Base-by-base conservation (phyloP, 1,139 yeast genomes). In the Meyerozyma smithsonii region DNA sequence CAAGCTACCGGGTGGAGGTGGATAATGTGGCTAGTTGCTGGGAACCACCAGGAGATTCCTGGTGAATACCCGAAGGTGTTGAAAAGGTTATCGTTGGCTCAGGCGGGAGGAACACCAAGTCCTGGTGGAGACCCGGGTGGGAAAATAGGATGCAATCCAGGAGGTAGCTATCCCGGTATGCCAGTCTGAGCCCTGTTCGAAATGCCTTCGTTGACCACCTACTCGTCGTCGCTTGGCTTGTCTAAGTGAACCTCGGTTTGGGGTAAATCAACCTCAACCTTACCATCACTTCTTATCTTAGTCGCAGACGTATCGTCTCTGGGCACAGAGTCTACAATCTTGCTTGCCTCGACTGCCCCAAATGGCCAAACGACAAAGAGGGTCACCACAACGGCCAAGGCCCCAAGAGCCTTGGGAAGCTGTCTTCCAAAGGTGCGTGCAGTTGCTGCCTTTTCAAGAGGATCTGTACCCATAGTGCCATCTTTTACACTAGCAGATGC, bases 21-120 rank as follows among this genome's bases (percentile, higher is more conserved):
- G 28, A 18, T 28, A 21, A 19, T 21, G 25, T 4, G 28, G 36
- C 39, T 21, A 36, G n/a, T n/a, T n/a, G 35, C 35, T 26, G 36
- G 36, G 11, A 32, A 33, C 45, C 39, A 8, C 21, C 28, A 1
- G 45, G 43, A 2, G 42, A 28, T 17, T 37, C 40, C 8, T 28
- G 18, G 20, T 36, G 15, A 36, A 43, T 35, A 55, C 63, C 37
- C 50, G 72, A 79, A 60, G 0, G 83, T 74, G 64, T 72, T 65
- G 55, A 79, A 77, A 46, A 79, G 79, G 5, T 74, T 61, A 44
- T 77, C 81, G 47, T 74, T 74, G 19, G 55, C n/a, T n/a, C n/a
- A n/a, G n/a, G n/a, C n/a, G n/a, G n/a, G n/a, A n/a, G n/a, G n/a
- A n/a, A n/a, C 51, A 20, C 50, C 25, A 26, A 26, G 12, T 16